A percentile compares a stretch with the other conserved stretches of the same genome.
Conservation (phyloP, 495 filamentous ascomycete genomes). For the Penicillium turbatum region DNA sequence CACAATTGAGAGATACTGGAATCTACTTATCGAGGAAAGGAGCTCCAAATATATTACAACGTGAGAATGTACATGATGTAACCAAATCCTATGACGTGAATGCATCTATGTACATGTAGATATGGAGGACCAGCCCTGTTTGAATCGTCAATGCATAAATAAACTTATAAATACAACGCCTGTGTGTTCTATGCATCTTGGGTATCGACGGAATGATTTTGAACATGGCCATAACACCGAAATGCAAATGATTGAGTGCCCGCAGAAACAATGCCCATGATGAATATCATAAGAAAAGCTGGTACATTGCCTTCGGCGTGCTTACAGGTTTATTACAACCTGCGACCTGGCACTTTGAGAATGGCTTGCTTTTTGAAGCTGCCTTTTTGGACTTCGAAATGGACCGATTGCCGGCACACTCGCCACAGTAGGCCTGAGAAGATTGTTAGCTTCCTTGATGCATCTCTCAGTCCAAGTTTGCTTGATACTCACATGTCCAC, state of each 20-base stretch:
- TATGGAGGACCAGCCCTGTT: neutral
- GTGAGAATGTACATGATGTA: neutral
- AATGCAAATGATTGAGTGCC: conserved; percentile 17
- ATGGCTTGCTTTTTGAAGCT: conserved; percentile 33
- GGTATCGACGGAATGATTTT: conserved; percentile 23
- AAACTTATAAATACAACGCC: conserved; percentile 15
- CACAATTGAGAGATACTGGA: neutral
- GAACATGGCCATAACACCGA: conserved; percentile 3
- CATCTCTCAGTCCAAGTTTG: neutral
- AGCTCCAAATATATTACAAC: neutral
- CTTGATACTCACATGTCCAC: conserved; percentile 64
- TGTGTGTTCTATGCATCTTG: conserved; percentile 20
- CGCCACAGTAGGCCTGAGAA: conserved; percentile 65
- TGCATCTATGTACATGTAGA: no score
- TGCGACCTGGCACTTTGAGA: conserved; percentile 48
- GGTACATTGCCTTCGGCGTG: conserved; percentile 39
- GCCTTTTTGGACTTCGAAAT: conserved; percentile 35
- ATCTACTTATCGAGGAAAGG: neutral
- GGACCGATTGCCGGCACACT: conserved; percentile 54
- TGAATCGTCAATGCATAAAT: neutral
- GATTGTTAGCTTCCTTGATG: conserved; percentile 7
- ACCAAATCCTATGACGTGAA: neutral
- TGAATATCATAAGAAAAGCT: conserved; percentile 42
- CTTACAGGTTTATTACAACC: conserved; percentile 43
- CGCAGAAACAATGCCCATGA: neutral